A percentile compares a stretch with the other conserved stretches of the same genome.
Conservation (phyloP, 2,329 filamentous ascomycete species). For the Exserohilum rostratum region DNA sequence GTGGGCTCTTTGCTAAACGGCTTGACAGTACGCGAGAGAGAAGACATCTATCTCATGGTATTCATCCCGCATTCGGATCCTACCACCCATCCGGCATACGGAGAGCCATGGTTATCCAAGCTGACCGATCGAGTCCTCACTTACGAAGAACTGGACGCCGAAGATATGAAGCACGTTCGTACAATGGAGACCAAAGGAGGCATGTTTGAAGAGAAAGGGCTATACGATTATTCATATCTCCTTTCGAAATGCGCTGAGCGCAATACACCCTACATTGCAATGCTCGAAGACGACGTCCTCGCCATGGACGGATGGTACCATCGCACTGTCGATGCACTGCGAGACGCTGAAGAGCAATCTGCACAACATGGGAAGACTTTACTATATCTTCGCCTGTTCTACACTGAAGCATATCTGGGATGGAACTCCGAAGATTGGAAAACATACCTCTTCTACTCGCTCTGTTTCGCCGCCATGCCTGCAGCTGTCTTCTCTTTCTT, state of each 20-base stretch:
- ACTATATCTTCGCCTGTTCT: constrained; percentile 56
- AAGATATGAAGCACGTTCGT: constrained; percentile 43
- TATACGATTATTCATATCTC: constrained; percentile 54
- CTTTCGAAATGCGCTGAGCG: constrained; percentile 49
- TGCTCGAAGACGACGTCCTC: constrained; percentile 57
- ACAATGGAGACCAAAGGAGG: constrained; percentile 35
- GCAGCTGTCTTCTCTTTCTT: constrained; percentile 34
- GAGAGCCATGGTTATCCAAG: constrained; percentile 49
- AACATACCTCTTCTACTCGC: constrained; percentile 46
- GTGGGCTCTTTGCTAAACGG: constrained; percentile 55
- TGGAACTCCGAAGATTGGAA: constrained; percentile 54
- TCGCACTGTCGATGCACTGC: constrained; percentile 47
- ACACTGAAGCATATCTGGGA: constrained; percentile 53
- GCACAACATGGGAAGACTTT: constrained; percentile 33
- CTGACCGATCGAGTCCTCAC: constrained; percentile 50
- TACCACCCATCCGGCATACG: constrained; percentile 48
- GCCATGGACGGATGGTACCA: constrained; percentile 57
- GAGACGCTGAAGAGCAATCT: constrained; percentile 42
- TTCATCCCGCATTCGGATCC: constrained; percentile 55
- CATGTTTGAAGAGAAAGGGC: constrained; percentile 49
- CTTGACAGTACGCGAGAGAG: constrained; percentile 50
- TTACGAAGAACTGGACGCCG: constrained; percentile 45
- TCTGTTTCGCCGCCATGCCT: constrained; percentile 26
- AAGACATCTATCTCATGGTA: constrained; percentile 50
- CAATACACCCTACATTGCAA: constrained; percentile 50